These are phyloP conservation scores for Saprolegnia parasitica DNA, from an alignment of 352 stramenopile species.

Conservation along the genomic window DNA sequence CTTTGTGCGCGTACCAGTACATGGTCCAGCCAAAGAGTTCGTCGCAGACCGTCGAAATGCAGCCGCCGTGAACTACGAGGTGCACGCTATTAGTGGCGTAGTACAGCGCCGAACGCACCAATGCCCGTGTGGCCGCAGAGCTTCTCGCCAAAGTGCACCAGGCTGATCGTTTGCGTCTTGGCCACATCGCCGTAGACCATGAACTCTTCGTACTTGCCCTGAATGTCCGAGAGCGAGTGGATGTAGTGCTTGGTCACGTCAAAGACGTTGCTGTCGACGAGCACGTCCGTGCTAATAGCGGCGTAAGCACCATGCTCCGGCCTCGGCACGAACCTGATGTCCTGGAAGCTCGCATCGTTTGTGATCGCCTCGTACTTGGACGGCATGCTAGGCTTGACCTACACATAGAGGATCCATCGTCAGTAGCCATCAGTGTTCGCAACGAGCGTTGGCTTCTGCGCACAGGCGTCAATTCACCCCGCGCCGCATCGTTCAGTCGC, in stretches of 20 bases:
- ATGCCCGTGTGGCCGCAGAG: constrained; percentile 25
- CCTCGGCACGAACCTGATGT: constrained; percentile 1
- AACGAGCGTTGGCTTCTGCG: too few relatives aligned
- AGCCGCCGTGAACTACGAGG: constrained; percentile 24
- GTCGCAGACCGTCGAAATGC: constrained; percentile 25
- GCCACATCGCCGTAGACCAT: constrained; percentile 17
- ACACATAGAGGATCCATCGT: neutral
- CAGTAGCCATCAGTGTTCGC: neutral
- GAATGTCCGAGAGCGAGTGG: constrained; percentile 18
- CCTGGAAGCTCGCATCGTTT: neutral
- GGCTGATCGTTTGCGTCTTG: constrained; percentile 21
- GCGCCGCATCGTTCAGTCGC: neutral
- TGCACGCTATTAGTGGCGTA: neutral
- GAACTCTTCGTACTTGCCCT: constrained; percentile 28
- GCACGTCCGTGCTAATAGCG: neutral
- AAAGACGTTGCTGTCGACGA: constrained; percentile 22
- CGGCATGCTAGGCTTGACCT: constrained; percentile 1
- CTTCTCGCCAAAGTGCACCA: constrained; percentile 27
- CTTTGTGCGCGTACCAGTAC: constrained; percentile 23
- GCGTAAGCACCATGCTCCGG: neutral
- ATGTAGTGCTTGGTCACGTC: constrained; percentile 27
- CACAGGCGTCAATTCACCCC: neutral
- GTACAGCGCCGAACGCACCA: neutral
- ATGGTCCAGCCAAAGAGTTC: constrained; percentile 30
- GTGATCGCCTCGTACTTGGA: constrained; percentile 3